These are phyloP conservation scores for Leishmania tropica DNA, from an alignment of 208 protist species.

Conservation along the genomic window DNA sequence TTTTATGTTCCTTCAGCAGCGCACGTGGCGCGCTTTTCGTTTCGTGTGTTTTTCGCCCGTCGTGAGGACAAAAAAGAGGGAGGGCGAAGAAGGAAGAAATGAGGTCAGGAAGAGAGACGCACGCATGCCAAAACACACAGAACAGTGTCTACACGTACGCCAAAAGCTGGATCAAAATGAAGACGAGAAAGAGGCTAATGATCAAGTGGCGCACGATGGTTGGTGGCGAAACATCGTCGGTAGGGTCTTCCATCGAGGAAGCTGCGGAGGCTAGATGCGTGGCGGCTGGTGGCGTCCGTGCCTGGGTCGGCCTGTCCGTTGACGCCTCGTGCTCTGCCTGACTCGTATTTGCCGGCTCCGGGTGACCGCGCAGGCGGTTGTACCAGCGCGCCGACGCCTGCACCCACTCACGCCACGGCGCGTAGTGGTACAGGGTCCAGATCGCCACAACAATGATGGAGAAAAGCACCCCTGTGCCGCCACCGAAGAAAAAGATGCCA, in stretches of 20 bases:
- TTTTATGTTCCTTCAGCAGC: background rate
- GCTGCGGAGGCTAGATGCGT: background rate
- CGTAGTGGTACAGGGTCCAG: slow-evolving; percentile 50
- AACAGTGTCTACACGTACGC: slow-evolving; percentile 17
- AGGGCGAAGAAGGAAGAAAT: background rate
- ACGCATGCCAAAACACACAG: too few species aligned
- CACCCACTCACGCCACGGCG: slow-evolving; percentile 50
- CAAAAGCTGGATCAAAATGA: slow-evolving; percentile 31
- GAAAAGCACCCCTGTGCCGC: slow-evolving; percentile 37
- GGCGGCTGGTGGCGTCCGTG: slow-evolving; percentile 2
- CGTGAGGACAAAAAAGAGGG: background rate
- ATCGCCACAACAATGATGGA: slow-evolving; percentile 35
- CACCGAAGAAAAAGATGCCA: slow-evolving; percentile 54
- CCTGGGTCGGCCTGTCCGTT: slow-evolving; percentile 4
- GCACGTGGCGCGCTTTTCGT: background rate
- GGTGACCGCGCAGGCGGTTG: slow-evolving; percentile 9
- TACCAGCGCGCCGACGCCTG: slow-evolving; percentile 8
- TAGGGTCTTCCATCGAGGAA: background rate
- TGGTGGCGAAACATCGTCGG: background rate
- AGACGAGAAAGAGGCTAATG: slow-evolving; percentile 16
- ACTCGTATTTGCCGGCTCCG: slow-evolving; percentile 1
- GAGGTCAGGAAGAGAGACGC: background rate
- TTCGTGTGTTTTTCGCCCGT: background rate
- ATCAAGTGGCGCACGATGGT: slow-evolving; percentile 11
- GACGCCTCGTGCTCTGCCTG: background rate